These are phyloP conservation scores for Capsicum pubescens DNA, from an alignment of 257 asterid species.

Conservation along the genomic window DNA sequence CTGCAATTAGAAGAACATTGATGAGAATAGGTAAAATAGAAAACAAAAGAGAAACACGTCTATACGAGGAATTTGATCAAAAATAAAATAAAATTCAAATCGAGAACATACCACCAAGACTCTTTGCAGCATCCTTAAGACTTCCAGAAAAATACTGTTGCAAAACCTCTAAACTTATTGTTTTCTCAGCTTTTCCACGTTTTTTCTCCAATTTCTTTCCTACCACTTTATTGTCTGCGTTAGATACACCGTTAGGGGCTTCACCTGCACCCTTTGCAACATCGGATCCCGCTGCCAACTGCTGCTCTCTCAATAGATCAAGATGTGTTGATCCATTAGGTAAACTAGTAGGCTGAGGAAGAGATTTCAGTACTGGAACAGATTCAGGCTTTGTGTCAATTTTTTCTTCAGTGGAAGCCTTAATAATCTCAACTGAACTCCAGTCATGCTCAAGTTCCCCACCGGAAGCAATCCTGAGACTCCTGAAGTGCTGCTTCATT, in stretches of 20 bases:
- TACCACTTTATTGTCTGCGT: constrained; percentile 44
- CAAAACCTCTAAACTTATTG: constrained; percentile 83
- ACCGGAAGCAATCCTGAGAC: constrained; percentile 85
- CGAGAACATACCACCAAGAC: constrained; percentile 77
- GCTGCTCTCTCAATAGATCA: constrained; percentile 48
- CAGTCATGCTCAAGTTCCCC: constrained; percentile 68
- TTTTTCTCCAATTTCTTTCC: constrained; percentile 75
- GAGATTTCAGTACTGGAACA: constrained; percentile 36
- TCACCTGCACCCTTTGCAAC: constrained; percentile 44
- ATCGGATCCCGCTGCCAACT: constrained; percentile 38
- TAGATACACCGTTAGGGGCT: constrained; percentile 43
- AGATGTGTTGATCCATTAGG: constrained; percentile 45
- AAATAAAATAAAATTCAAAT: neutral
- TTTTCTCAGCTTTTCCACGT: constrained; percentile 90
- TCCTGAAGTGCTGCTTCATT: constrained; percentile 75
- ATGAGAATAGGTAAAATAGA: neutral
- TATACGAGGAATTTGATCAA: neutral
- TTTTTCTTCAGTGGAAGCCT: constrained; percentile 56
- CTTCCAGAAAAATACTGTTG: constrained; percentile 89
- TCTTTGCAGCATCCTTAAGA: constrained; percentile 89
- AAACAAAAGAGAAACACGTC: neutral
- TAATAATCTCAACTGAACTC: constrained; percentile 70
- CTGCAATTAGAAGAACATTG: constrained; percentile 50
- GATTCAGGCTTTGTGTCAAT: constrained; percentile 44
- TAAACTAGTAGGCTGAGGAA: constrained; percentile 42